A percentile compares a stretch with the other conserved stretches of the same genome.
Conservation (phyloP, 441 rosid species). For the Monsonia emarginata region DNA sequence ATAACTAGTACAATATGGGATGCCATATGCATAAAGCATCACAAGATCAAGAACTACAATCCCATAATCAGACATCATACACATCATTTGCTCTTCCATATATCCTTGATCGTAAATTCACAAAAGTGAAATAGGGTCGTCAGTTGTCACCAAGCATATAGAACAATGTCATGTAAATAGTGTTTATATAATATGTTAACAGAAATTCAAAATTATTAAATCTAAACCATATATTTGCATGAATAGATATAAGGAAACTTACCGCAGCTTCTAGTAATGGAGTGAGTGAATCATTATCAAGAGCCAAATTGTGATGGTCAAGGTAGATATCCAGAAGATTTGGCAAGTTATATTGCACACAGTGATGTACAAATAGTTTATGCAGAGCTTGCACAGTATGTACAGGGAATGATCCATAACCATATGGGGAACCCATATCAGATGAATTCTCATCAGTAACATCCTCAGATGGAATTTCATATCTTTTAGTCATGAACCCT, state of each 20-base stretch:
- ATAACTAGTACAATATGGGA: background rate
- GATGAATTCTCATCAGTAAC: constrained; percentile 35
- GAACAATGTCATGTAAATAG: background rate
- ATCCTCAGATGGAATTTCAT: constrained; percentile 32
- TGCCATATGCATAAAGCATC: background rate
- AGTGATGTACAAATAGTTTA: constrained; percentile 56
- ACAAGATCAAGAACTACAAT: background rate
- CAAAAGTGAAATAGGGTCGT: background rate
- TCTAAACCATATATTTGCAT: background rate
- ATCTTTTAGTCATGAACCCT: constrained; percentile 51
- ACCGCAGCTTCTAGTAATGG: constrained; percentile 71
- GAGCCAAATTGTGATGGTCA: constrained; percentile 63
- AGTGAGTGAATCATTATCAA: constrained; percentile 46
- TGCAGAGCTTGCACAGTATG: constrained; percentile 54
- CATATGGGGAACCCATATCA: constrained; percentile 36
- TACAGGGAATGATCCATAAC: constrained; percentile 28
- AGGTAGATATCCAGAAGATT: constrained; percentile 87
- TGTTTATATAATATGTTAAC: background rate
- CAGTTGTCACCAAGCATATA: background rate
- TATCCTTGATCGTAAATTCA: background rate
- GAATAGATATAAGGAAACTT: constrained; percentile 39
- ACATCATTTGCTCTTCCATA: background rate
- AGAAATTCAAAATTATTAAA: background rate
- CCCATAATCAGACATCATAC: background rate
- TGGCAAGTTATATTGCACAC: constrained; percentile 67